Conservation (phyloP, 139 green algal species). For the Medakamo hakoo region DNA sequence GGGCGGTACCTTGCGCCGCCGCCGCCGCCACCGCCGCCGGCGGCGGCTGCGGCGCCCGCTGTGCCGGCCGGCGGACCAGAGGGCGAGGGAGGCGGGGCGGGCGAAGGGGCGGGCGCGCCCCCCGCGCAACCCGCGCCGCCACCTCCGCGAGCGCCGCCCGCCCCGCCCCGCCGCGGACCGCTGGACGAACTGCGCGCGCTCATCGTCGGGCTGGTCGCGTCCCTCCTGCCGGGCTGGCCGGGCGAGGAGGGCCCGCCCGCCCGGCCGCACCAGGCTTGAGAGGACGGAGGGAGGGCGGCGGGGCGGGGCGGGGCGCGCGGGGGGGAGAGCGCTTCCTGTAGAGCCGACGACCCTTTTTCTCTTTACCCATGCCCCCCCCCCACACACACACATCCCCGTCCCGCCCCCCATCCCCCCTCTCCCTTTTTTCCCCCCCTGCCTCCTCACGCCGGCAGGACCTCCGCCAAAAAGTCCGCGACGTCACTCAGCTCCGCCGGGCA, state of each 20-base stretch:
- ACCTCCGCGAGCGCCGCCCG: no score
- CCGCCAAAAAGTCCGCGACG: conserved; percentile 4
- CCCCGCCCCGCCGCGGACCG: no score
- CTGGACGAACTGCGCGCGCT: neutral
- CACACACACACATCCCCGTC: neutral
- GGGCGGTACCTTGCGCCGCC: no score
- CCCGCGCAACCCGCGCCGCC: no score
- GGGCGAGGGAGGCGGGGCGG: no score
- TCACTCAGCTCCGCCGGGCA: conserved; percentile 14
- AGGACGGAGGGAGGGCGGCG: no score
- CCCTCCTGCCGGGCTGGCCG: neutral
- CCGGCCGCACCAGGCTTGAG: no score
- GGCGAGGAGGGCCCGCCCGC: no score
- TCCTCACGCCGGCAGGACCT: neutral
- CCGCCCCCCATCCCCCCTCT: neutral
- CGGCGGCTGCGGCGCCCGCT: neutral
- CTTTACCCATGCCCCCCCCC: no score
- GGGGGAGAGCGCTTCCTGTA: no score
- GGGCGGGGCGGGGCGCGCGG: no score
- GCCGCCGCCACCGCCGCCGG: neutral
- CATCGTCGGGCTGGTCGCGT: neutral
- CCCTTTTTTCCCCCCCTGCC: neutral
- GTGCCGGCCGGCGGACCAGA: neutral
- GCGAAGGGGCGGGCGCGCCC: neutral
- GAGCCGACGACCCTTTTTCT: no score